phyloP scores from a whole-genome alignment of 176 grass and related monocot genomes.

The Phyllostachys edulis region DNA sequence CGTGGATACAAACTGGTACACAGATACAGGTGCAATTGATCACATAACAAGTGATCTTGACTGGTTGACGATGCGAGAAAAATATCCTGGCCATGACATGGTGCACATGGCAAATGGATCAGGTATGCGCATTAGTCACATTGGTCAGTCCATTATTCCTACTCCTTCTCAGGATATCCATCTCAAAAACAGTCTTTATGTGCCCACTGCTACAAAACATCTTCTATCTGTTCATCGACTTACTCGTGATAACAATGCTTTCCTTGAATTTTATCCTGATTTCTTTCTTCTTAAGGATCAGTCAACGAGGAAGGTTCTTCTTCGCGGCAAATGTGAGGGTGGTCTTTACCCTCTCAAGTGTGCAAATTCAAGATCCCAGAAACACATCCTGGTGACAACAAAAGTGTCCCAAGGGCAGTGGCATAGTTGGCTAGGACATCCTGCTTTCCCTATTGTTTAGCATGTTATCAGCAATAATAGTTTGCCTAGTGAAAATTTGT shows the following conservation, averaged over 20 bases:
- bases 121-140: background rate
- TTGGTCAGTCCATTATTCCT: background rate
- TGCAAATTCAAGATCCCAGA: too few relatives aligned
- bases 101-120: background rate
- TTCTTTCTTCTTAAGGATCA: background rate
- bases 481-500: too few relatives aligned
- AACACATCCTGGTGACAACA: too few relatives aligned
- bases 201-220: background rate
- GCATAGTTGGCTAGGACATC: background rate
- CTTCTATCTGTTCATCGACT: background rate
- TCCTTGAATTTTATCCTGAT: background rate
- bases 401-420: background rate
- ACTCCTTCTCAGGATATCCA: background rate
- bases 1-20: too few relatives aligned
- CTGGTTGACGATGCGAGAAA: background rate
- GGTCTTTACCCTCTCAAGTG: too few relatives aligned
- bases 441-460: background rate
- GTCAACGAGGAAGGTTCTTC: too few relatives aligned
- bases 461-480: background rate
- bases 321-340: too few relatives aligned
- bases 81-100: background rate
- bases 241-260: too few relatives aligned
- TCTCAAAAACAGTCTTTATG: background rate
- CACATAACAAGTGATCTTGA: background rate
- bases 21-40: background rate